Evolutionary conservation across 371 early-diverging fungal species (phyloP), one percentile per base, ranked within the genome.

Genomic region (Mucor circinelloides): DNA sequence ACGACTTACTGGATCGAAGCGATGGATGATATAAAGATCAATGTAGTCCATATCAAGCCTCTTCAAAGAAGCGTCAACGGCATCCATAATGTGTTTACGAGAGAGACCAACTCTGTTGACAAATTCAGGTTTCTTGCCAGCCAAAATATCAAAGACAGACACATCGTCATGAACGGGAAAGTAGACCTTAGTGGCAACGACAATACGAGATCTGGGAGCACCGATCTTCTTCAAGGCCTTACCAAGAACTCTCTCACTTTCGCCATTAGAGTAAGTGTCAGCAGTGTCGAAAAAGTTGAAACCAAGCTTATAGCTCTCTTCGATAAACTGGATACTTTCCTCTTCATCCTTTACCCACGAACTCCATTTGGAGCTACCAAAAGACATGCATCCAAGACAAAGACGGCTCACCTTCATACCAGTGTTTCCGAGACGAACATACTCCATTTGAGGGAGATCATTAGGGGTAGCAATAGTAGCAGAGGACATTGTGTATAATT

Each of bases 21-120:
- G 75, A 56, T 84, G 79, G 59, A 90, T 83, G 36, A 88, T 79
- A 62, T 87, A 88, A 30, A 91, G 69, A 66, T 90, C 90, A 28
- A 90, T 74, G 63, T 90, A 90, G 27, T 88, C 89, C 6, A 79
- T 31, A 38, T 70, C 77, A 48, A 86, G 66, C 17, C 89, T 75
- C 52, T 77, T 52, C 15, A 88, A 67, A 8, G 81, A 81, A 17
- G 71, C 85, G 10, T 87, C 84, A 1, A 85, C 77, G 32, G 83
- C 73, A 61, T 84, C 85, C 59, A 86, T 78, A 40, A 87, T 79
- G 60, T 84, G 82, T 64, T 86, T 85, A 31, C 87, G 76, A 30
- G 83, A 77, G 15, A 84, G 61, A 2, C 88, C 88, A 70, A 67
- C 44, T 1, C 58, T n/a, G 58, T 78, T 86, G 0, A 74, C 63